Evolutionary conservation across 2,329 filamentous ascomycete genomes (phyloP).

Genomic region (Didymella sp.): DNA sequence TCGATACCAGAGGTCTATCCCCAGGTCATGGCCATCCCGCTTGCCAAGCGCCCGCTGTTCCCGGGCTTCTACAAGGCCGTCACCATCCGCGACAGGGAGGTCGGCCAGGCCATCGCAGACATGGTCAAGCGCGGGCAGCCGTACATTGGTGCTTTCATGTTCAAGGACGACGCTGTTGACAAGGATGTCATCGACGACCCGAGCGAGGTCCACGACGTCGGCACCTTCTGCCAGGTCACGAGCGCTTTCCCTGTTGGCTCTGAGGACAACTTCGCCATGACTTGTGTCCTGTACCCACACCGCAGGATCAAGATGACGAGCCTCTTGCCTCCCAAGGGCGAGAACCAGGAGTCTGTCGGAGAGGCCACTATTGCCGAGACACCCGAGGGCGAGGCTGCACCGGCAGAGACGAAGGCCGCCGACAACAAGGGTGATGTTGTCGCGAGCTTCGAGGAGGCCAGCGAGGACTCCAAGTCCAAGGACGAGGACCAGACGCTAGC

Average conservation of each 20-base stretch:
- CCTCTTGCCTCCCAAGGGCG: constrained; percentile 71
- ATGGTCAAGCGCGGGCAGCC: constrained; percentile 97
- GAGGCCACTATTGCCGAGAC: constrained; percentile 45
- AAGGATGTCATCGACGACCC: constrained; percentile 90
- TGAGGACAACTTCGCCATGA: constrained; percentile 83
- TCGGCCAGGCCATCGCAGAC: constrained; percentile 90
- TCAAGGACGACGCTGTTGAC: constrained; percentile 95
- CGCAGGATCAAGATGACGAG: constrained; percentile 89
- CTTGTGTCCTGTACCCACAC: constrained; percentile 94
- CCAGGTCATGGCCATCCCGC: constrained; percentile 96
- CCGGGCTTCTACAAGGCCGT: constrained; percentile 99
- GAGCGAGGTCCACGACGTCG: constrained; percentile 92
- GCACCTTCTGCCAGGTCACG: constrained; percentile 97
- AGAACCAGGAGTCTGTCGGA: constrained; percentile 34
- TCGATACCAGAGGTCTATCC: constrained; percentile 94
- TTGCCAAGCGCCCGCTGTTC: constrained; percentile 90
- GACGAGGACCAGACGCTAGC: constrained; percentile 80
- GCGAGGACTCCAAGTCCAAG: constrained; percentile 61
- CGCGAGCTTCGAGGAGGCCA: constrained; percentile 90
- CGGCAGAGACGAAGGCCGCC: constrained; percentile 57
- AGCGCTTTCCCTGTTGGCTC: constrained; percentile 86
- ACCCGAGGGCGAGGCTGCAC: constrained; percentile 54
- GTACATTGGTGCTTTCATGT: constrained; percentile 94
- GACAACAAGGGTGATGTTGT: constrained; percentile 81
- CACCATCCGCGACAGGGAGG: constrained; percentile 91